Evolutionary conservation across 495 filamentous ascomycete genomes (phyloP), one percentile per base, ranked within the genome.

Genomic region (Cercophora scortea): DNA sequence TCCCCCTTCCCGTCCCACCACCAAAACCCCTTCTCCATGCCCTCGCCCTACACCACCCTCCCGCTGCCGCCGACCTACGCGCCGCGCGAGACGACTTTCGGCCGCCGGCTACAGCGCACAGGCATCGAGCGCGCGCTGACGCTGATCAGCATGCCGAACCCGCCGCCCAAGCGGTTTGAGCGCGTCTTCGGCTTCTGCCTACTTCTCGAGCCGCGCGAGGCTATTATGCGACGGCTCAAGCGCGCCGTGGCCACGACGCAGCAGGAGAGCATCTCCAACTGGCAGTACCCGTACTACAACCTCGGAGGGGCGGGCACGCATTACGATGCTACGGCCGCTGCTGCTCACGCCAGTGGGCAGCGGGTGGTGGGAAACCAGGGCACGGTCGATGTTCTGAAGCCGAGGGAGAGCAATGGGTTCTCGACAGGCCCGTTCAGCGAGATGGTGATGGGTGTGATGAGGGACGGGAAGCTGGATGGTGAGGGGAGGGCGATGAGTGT

Each of bases 271-370:
- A 68, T 91, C 10, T 73, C 82, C 47, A 67, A 75, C 52, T 85
- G 77, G 76, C 63, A 75, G n/a, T 71, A 79, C 15, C 84, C 85
- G 3, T 84, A 86, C 38, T 73, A 83, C 36, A 68, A 81, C 45
- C 70, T 89, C 42, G 86, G 86, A 12, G 86, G 85, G 4, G 80
- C 86, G 3, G 86, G 85, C 0, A 84, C 80, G 1, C 83, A 85
- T 55, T 84, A 82, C 49, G 54, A 65, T 51, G 10, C 8, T 6
- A 3, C 4, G 9, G n/a, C n/a, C n/a, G n/a, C n/a, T n/a, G n/a
- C 69, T 62, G 17, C 4, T 3, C 9, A 32, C n/a, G n/a, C n/a
- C n/a, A n/a, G 5, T 25, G 25, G 25, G 17, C 41, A 18, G 12
- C 41, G 41, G 15, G 10, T 10, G 6, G 42, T 63, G 11, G 64